Evolutionary conservation across 345 rosid species (phyloP), one percentile per base, ranked within the genome.

Genomic region (Conringia planisiliqua): DNA sequence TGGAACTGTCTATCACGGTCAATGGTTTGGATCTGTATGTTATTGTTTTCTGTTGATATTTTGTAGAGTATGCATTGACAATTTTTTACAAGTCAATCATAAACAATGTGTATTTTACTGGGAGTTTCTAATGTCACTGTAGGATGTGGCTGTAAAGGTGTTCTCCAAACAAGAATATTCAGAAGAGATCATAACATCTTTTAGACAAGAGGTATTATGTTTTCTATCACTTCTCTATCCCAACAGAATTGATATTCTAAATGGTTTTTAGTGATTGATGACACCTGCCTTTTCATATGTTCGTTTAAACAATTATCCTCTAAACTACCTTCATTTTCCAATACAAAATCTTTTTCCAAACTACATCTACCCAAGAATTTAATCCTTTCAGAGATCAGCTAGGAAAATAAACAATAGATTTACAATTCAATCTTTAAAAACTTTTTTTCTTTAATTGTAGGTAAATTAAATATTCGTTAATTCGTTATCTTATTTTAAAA

Each of bases 21-120:
- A 90, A 84, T 94, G 99, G 99, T 94, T 83, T 78, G 98, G 93
- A 90, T 94, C 99, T 67, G 98, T 94, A 94, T 70, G 98, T 94
- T 85, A 87, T 85, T 68, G 70, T 63, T 81, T 81, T 85, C 62
- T 80, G 78, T 82, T 59, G 8, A 59, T 76, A 46, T 70, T n/a
- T n/a, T 66, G 72, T 85, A 68, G 65, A 72, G 63, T 74, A 24
- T 62, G 47, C 24, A 32, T 57, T 43, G 40, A 24, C 9, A 11
- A 65, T 67, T 59, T 32, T n/a, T 63, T 44, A 43, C 32, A 61
- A 63, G 67, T 33, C 24, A 40, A 54, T 80, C 66, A 62, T 51
- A 33, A 56, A 32, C 68, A n/a, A 22, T 10, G 30, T 62, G 38
- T 30, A 18, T 61, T 62, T 65, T 66, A 70, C 69, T 76, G 24